Percentiles rank a stretch among this genome's conserved stretches.
These are phyloP conservation scores for Fusarium drepaniforme DNA, from an alignment of 2,329 filamentous ascomycete genomes.

Conservation along the genomic window DNA sequence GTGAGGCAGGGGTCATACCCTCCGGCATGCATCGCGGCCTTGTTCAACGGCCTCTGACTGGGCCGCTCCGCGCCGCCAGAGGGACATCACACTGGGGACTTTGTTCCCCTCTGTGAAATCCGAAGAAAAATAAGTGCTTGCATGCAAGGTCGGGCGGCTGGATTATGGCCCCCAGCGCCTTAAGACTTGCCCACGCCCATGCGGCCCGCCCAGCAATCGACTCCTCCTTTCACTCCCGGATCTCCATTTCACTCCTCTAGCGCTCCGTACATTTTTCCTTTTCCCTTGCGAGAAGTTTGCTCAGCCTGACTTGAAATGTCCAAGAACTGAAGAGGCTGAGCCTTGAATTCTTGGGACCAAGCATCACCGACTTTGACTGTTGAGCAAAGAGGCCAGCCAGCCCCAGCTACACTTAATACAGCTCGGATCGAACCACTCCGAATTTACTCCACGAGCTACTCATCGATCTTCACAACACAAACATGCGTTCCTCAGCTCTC, in stretches of 20 bases:
- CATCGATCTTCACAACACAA: slow-evolving; percentile 31
- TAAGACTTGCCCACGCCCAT: slow-evolving; percentile 44
- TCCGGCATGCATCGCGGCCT: slow-evolving; percentile 32
- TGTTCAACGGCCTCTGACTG: slow-evolving; percentile 43
- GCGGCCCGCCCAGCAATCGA: slow-evolving; percentile 27
- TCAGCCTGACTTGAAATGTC: slow-evolving; percentile 22
- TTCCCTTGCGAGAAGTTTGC: background rate
- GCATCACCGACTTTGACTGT: slow-evolving; percentile 9
- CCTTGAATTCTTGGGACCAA: slow-evolving; percentile 18
- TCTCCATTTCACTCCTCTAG: background rate
- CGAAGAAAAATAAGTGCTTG: slow-evolving; percentile 26
- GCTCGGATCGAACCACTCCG: background rate
- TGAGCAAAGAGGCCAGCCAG: too few species aligned
- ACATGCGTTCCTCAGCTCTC: slow-evolving; percentile 61
- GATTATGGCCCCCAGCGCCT: slow-evolving; percentile 34
- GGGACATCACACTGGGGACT: slow-evolving; percentile 44
- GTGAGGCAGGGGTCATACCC: slow-evolving; percentile 35
- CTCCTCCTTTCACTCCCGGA: slow-evolving; percentile 15
- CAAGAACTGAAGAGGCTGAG: slow-evolving; percentile 32
- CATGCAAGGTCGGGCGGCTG: slow-evolving; percentile 43
- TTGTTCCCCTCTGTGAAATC: background rate
- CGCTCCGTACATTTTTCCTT: slow-evolving; percentile 9
- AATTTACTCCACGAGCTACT: background rate
- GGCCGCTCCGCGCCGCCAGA: slow-evolving; percentile 34
- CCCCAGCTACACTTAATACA: too few species aligned